These are phyloP conservation scores for Isatis tinctoria DNA, from an alignment of 345 rosid genomes.

Conservation along the genomic window DNA sequence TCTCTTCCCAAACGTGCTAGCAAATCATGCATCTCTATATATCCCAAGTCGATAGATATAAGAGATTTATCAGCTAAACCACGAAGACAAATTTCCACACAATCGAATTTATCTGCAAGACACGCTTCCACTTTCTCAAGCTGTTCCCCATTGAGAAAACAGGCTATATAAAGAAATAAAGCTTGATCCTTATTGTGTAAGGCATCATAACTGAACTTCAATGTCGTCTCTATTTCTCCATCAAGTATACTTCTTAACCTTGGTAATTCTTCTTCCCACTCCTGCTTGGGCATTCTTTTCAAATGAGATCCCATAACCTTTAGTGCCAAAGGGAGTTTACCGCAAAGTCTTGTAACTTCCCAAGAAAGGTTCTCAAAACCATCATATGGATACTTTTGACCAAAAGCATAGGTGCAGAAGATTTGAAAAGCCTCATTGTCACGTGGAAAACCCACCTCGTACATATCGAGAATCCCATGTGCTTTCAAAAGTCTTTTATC, in stretches of 20 bases:
- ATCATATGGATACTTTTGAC: too few relatives aligned
- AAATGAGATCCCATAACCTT: conserved; percentile 29
- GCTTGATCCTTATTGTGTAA: conserved; percentile 9
- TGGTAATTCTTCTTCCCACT: conserved; percentile 24
- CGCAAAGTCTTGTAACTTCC: background rate
- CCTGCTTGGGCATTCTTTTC: background rate
- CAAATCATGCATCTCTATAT: background rate
- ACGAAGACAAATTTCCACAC: background rate
- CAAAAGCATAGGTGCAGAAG: too few relatives aligned
- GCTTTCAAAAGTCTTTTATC: too few relatives aligned
- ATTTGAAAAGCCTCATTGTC: too few relatives aligned
- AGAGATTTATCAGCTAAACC: conserved; percentile 26
- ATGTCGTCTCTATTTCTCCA: background rate
- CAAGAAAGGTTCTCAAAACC: conserved; percentile 4
- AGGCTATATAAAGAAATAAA: conserved; percentile 32
- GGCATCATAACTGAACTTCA: conserved; percentile 32
- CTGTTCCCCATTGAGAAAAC: conserved; percentile 18
- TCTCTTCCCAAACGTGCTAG: background rate
- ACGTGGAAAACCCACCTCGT: too few relatives aligned
- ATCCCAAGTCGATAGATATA: background rate
- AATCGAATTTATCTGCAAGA: background rate
- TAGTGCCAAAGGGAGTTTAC: conserved; percentile 33
- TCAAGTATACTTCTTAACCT: conserved; percentile 11
- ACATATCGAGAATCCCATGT: too few relatives aligned
- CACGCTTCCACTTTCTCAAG: too few relatives aligned